Base-by-base conservation (phyloP, 176 grass and related monocot species). In the Zea luxurians region DNA sequence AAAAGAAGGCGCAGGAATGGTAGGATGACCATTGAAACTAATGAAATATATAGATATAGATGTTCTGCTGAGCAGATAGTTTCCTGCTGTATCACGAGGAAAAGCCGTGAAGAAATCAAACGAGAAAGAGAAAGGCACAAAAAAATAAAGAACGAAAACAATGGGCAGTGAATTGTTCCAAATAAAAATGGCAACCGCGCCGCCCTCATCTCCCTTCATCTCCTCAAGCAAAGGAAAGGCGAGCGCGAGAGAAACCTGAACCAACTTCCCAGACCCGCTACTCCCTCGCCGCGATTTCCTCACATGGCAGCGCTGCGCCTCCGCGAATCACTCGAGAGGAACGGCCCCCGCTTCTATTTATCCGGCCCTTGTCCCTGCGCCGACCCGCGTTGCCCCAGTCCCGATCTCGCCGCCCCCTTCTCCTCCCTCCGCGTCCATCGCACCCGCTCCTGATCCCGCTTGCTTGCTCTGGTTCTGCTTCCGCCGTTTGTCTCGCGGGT, bases 251-350 rank as follows among this genome's bases (percentile, higher is more conserved):
- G 42, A 61, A 41, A 73, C n/a, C 13, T 78, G 66, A 63, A 50
- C 18, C 78, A 71, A 57, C 57, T 10, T 46, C 73, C 71, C 40
- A n/a, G 27, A 41, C 43, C 13, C 10, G 8, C 15, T 61, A 65
- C n/a, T 54, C 44, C 42, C 27, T 15, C 10, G 42, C 47, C 78
- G 72, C 79, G 11, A 8, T 40, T 1, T 64, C 79, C 17, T 72
- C 79, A 87, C 85, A 87, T 87, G 85, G 85, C 85, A 87, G 85
- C 66, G 76, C 74, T 16, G 85, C 64, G 66, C 55, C 73, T 58
- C 85, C 66, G 70, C 73, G 73, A 82, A 20, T 61, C 74, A 75
- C n/a, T 76, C 79, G 55, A 87, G 73, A 77, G 82, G 66, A 78
- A 72, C 85, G 69, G 46, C 71, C 64, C 78, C 55, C 40, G 85